Conservation (phyloP, 2,329 filamentous ascomycete genomes). For the Diplocarpon mali region DNA sequence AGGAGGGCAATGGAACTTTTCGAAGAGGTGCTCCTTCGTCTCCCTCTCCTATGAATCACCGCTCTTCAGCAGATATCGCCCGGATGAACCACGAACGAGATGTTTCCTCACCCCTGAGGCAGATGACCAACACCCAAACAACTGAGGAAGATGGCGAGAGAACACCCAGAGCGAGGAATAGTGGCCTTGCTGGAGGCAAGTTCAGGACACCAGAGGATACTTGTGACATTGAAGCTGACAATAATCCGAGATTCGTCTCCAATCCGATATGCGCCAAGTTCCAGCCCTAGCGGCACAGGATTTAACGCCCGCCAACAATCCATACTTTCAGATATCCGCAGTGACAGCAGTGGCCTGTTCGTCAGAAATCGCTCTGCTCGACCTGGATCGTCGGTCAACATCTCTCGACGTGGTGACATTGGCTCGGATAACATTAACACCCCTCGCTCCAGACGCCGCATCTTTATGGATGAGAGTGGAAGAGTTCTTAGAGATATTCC, state of each 20-base stretch:
- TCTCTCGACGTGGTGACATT: conserved; percentile 72
- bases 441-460: conserved; percentile 39
- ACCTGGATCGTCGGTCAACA: conserved; percentile 38
- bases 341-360: conserved; percentile 80
- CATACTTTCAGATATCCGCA: conserved; percentile 60
- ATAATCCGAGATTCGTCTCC: conserved; percentile 73
- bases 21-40: conserved; percentile 44
- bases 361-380: conserved; percentile 51
- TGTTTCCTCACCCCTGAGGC: conserved; percentile 49
- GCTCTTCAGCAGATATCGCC: conserved; percentile 40
- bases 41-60: conserved; percentile 76
- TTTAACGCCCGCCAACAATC: conserved; percentile 30
- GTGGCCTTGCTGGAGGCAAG: conserved; percentile 48
- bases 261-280: conserved; percentile 82
- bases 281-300: conserved; percentile 58
- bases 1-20: conserved; percentile 32
- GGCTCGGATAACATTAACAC: conserved; percentile 62
- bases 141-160: conserved; percentile 50
- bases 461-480: conserved; percentile 46
- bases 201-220: conserved; percentile 1
- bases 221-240: not conserved
- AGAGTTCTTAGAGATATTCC: conserved; percentile 45
- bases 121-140: conserved; percentile 47
- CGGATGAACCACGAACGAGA: conserved; percentile 29
- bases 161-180: conserved; percentile 57